Evolutionary conservation across 1,284 basidiomycete genomes (phyloP).

Genomic region (Puccinia coronata): DNA sequence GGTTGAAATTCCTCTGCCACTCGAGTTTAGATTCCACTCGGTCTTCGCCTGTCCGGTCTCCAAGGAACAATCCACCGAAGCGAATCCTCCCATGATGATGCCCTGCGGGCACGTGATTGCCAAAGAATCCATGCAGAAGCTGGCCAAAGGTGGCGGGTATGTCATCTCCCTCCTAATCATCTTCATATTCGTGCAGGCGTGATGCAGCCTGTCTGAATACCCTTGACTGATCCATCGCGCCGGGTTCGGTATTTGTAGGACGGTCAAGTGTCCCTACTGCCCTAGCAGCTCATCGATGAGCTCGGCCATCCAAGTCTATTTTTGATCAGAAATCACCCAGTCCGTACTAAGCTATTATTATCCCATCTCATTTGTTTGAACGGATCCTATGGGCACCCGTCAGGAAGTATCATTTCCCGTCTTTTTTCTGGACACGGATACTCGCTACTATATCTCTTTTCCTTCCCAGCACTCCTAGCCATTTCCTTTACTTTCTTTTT

Average conservation of each 20-base stretch:
- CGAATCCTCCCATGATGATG: conserved; percentile 98
- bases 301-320: conserved; percentile 70
- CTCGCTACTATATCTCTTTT: not conserved
- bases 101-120: conserved; percentile 90
- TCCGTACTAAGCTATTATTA: not conserved
- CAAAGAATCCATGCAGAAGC: conserved; percentile 79
- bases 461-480: not conserved
- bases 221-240: not conserved
- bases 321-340: conserved; percentile 61
- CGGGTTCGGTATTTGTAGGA: conserved; percentile 62
- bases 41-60: conserved; percentile 97
- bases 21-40: conserved; percentile 85
- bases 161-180: conserved; percentile 58
- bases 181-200: not conserved
- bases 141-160: conserved; percentile 82
- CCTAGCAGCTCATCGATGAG: conserved; percentile 70
- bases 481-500: not conserved
- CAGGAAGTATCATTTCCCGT: not conserved
- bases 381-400: not conserved
- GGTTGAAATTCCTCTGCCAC: conserved; percentile 88
- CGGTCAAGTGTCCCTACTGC: conserved; percentile 86
- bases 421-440: not conserved
- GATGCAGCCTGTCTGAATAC: not conserved
- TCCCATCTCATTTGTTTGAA: not conserved
- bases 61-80: conserved; percentile 81